Percentiles rank a stretch among this genome's conserved stretches.
These are phyloP conservation scores for Agarophyton chilense DNA, from an alignment of 23 red algal species.

Conservation along the genomic window DNA sequence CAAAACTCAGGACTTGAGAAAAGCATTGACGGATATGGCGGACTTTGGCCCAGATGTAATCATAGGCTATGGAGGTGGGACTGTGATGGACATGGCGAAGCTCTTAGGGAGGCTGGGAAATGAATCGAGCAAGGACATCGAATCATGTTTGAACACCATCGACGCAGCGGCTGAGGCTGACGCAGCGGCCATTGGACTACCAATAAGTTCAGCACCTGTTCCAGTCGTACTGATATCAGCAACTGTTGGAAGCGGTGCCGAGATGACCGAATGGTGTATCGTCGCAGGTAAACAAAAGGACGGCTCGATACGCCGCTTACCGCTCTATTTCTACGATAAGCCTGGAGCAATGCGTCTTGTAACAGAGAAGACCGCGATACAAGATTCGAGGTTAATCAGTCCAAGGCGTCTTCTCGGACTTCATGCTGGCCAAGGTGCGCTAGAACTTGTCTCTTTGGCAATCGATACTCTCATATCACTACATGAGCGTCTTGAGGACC, in stretches of 20 bases:
- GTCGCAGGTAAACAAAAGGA: not conserved
- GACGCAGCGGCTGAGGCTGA: conserved; percentile 27
- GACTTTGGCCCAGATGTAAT: conserved; percentile 58
- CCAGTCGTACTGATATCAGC: conserved; percentile 48
- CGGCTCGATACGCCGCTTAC: not conserved
- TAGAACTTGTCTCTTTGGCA: conserved; percentile 36
- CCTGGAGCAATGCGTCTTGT: not conserved
- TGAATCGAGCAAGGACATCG: conserved; percentile 6
- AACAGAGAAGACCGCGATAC: conserved; percentile 25
- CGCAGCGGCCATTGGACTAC: not conserved
- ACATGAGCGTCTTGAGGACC: conserved; percentile 9
- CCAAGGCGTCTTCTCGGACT: conserved; percentile 12
- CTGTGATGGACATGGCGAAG: conserved; percentile 70
- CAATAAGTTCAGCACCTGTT: not conserved
- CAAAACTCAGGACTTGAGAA: not conserved
- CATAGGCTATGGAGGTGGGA: conserved; percentile 62
- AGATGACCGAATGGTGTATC: conserved; percentile 59
- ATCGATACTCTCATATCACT: conserved; percentile 36
- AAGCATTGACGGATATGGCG: not conserved
- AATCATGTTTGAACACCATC: conserved; percentile 23
- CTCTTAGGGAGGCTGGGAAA: conserved; percentile 19
- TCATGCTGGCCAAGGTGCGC: conserved; percentile 36
- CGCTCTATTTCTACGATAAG: conserved; percentile 33
- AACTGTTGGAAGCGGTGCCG: conserved; percentile 38
- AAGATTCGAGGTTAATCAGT: conserved; percentile 48